Evolutionary conservation across 2,329 filamentous ascomycete genomes (phyloP).

Genomic region (Neonectria neomacrospora): DNA sequence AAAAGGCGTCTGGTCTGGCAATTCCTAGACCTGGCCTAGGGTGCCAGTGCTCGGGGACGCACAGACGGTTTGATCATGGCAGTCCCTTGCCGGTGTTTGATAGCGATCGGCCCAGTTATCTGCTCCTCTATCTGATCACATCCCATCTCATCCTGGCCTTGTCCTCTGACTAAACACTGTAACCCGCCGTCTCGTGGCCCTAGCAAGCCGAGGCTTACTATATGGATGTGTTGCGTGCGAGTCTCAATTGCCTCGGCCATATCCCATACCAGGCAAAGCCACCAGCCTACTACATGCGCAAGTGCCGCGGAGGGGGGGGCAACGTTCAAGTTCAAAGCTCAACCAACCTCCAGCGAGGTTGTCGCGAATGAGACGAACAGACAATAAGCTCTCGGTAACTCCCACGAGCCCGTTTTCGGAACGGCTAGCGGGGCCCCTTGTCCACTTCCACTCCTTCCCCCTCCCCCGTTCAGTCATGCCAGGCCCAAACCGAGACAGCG

Average conservation of each 20-base stretch:
- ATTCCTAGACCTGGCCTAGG: not conserved
- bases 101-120: slow-evolving; percentile 25
- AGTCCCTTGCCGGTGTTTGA: slow-evolving; percentile 18
- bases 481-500: slow-evolving; percentile 18
- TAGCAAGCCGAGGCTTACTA: slow-evolving; percentile 8
- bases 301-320: not conserved
- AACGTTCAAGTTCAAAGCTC: not conserved
- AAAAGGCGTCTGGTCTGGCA: too few relatives aligned
- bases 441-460: slow-evolving; percentile 28
- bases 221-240: slow-evolving; percentile 1
- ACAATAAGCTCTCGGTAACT: slow-evolving; percentile 18
- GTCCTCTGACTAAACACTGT: slow-evolving; percentile 17
- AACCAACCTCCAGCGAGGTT: not conserved
- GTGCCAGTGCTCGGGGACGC: slow-evolving; percentile 7
- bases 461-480: slow-evolving; percentile 5
- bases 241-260: not conserved
- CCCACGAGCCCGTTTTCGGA: slow-evolving; percentile 31
- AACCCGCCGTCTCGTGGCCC: slow-evolving; percentile 18
- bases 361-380: not conserved
- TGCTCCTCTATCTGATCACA: slow-evolving; percentile 19
- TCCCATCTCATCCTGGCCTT: slow-evolving; percentile 10
- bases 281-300: not conserved
- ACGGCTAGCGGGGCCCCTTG: slow-evolving; percentile 29
- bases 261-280: not conserved
- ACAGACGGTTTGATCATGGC: slow-evolving; percentile 11